Base-by-base conservation (phyloP, 352 stramenopile genomes). In the Phytophthora cajani region DNA sequence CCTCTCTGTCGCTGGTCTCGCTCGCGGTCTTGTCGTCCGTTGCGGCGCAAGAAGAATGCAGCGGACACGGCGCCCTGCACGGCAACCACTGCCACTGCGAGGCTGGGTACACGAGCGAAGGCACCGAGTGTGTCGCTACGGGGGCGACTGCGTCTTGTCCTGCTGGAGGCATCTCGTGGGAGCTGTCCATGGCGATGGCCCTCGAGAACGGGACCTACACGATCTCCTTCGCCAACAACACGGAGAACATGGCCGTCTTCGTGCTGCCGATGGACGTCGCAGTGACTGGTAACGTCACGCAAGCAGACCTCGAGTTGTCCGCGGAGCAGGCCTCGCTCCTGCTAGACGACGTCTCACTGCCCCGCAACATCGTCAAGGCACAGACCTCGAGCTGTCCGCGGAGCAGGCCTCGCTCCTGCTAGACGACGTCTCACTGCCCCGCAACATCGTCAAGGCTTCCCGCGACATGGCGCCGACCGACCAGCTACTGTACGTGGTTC, bases 31-130 rank as follows among this genome's bases (percentile, higher is more conserved):
- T 73, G 42, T 68, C 50, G 36, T 50, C 61, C 9, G 27, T 30
- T 27, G 51, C 32, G 27, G 63, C 63, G 11, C 68, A 76, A 12
- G 64, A 83, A 7, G 71, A 78, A 57, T 84, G 79, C 65, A 81
- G 77, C 56, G 81, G 77, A 27, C 77, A 85, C 36, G 81, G 78
- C 30, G 64, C 75, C 33, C 65, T 72, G 12, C 75, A 86, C 32
- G 74, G 74, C 6, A 85, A 81, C 57, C 74, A 87, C 58, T 89
- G 77, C 64, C 78, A 82, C 58, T 84, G 79, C 58, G 40, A 77
- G 33, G 62, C 63, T 30, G 75, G 78, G 38, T 84, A 87, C 67
- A 69, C 77, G 46, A 82, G 63, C 57, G 52, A 85, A 25, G 78
- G 79, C 0, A 33, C 71, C 44, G 75, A 88, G 40, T 83, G 74